phyloP scores from a whole-genome alignment of 345 rosid genomes.

The Rhizophora mangle region DNA sequence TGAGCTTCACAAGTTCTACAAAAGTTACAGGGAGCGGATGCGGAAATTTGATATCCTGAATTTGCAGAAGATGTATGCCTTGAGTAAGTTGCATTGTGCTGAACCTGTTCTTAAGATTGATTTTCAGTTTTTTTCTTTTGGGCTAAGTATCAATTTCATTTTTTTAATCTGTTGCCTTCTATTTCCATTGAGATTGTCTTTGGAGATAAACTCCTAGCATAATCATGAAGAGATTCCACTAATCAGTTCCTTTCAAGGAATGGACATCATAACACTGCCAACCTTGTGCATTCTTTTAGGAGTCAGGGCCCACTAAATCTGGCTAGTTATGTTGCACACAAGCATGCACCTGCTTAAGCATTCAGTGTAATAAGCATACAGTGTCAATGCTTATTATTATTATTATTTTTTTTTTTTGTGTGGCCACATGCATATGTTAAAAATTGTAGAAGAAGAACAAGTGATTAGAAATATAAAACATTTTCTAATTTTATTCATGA shows the following conservation, averaged over 20 bases:
- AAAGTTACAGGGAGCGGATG: slow-evolving; percentile 85
- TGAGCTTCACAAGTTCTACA: slow-evolving; percentile 84
- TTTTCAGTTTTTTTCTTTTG: background rate
- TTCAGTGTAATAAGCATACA: slow-evolving; percentile 12
- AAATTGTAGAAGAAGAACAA: background rate
- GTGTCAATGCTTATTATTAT: background rate
- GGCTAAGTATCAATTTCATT: background rate
- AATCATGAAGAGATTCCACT: background rate
- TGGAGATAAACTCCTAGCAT: background rate
- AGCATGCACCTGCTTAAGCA: slow-evolving; percentile 15
- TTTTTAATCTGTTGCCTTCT: background rate
- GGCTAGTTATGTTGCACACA: slow-evolving; percentile 19
- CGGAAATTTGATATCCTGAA: slow-evolving; percentile 82
- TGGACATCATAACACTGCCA: slow-evolving; percentile 16
- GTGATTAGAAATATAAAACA: background rate
- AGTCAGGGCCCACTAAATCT: slow-evolving; percentile 35
- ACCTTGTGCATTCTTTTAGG: slow-evolving; percentile 14
- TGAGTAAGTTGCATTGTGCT: slow-evolving; percentile 50
- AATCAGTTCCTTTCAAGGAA: slow-evolving; percentile 6
- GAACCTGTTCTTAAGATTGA: background rate
- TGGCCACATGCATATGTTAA: background rate
- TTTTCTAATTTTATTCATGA: no score
- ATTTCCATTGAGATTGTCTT: background rate
- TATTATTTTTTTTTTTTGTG: background rate
- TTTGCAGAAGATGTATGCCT: slow-evolving; percentile 88